Percentiles rank a stretch among this genome's conserved stretches.
Evolutionary conservation across 2,329 filamentous ascomycete genomes (phyloP).

Genomic region (Trichoderma afroharzianum): DNA sequence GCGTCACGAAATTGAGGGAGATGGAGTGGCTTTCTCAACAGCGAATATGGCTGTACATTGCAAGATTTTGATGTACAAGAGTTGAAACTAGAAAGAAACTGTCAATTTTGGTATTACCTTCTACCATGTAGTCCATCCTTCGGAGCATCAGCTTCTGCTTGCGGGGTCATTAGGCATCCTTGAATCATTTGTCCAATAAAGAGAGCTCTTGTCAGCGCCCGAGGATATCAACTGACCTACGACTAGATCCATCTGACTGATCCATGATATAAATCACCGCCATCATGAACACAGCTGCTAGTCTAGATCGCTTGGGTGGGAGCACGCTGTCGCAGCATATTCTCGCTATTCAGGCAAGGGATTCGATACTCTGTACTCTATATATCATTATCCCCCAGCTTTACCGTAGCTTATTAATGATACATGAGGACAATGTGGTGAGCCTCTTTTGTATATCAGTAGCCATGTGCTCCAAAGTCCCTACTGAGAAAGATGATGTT

Average conservation of each 20-base stretch:
- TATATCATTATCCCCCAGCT: neutral
- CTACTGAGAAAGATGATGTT: neutral
- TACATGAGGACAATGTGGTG: neutral
- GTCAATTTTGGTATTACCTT: rapidly evolving
- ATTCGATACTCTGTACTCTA: neutral
- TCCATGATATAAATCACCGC: neutral
- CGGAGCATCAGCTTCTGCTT: neutral
- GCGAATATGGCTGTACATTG: neutral
- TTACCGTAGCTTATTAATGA: neutral
- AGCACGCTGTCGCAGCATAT: too few species aligned
- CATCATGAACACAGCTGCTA: neutral
- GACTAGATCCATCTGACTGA: neutral
- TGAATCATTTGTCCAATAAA: neutral
- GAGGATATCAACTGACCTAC: neutral
- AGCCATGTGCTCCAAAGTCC: neutral
- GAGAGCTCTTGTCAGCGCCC: neutral
- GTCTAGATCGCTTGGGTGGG: too few species aligned
- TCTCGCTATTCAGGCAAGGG: neutral
- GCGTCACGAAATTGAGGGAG: neutral
- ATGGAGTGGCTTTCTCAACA: neutral
- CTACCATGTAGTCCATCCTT: neutral
- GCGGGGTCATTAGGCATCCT: neutral
- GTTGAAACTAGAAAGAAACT: neutral
- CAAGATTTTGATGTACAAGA: neutral
- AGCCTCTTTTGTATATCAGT: neutral